A percentile compares a stretch with the other conserved stretches of the same genome.
phyloP scores from a whole-genome alignment of 495 filamentous ascomycete species.

The Apiosordaria backusii region DNA sequence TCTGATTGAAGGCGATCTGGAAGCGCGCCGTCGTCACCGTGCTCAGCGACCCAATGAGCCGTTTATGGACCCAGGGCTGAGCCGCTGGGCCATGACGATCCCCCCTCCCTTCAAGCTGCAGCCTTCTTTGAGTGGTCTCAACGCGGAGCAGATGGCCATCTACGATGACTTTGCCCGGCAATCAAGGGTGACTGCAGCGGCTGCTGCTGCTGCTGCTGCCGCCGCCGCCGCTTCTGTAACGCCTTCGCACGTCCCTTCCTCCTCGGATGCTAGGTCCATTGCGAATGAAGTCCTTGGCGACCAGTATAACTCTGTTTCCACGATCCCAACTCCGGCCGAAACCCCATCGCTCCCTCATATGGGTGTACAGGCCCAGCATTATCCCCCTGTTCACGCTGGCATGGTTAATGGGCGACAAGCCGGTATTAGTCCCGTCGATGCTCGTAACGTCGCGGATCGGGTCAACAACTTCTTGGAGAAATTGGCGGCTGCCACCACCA shows the following conservation, averaged over 20 bases:
- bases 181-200: conserved; percentile 52
- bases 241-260: conserved; percentile 43
- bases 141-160: conserved; percentile 87
- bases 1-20: conserved; percentile 72
- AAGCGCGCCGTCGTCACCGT: conserved; percentile 68
- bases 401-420: conserved; percentile 48
- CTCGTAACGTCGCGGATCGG: conserved; percentile 57
- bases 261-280: conserved; percentile 51
- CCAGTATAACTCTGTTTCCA: conserved; percentile 71
- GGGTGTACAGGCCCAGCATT: conserved; percentile 58
- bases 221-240: conserved; percentile 32
- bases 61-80: conserved; percentile 75
- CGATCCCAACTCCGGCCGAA: conserved; percentile 74
- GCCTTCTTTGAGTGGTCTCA: conserved; percentile 62
- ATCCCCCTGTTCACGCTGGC: conserved; percentile 53
- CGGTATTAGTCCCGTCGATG: conserved; percentile 64
- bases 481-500: conserved; percentile 60
- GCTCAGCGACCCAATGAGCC: conserved; percentile 69
- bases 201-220: conserved; percentile 30
- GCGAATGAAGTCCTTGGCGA: conserved; percentile 78
- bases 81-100: conserved; percentile 82
- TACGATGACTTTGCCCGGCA: conserved; percentile 94
- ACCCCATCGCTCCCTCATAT: conserved; percentile 70
- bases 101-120: conserved; percentile 84
- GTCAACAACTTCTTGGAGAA: conserved; percentile 68